Evolutionary conservation across 1,139 yeast species (phyloP).

Genomic region (Sugiyamaella xylanicola): DNA sequence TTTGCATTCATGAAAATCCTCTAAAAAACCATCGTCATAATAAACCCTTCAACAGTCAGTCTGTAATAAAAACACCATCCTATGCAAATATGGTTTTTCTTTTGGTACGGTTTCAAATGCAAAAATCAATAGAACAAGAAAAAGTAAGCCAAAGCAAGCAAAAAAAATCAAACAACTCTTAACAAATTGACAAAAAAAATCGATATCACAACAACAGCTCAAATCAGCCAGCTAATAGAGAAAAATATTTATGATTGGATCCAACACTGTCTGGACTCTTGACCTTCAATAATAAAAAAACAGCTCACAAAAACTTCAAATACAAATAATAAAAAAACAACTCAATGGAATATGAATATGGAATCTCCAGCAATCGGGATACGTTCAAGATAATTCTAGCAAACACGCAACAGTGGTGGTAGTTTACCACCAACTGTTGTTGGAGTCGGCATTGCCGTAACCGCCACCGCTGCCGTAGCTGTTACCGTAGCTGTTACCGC

Average conservation of each 20-base stretch:
- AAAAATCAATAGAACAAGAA: conserved; percentile 26
- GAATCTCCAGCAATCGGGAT: background rate
- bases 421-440: conserved; percentile 39
- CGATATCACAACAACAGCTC: conserved; percentile 15
- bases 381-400: background rate
- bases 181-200: conserved; percentile 5
- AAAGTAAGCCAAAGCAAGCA: conserved; percentile 24
- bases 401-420: background rate
- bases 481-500: conserved; percentile 39
- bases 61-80: conserved; percentile 4
- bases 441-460: conserved; percentile 31
- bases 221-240: conserved; percentile 14
- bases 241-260: conserved; percentile 10
- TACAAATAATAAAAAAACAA: conserved; percentile 7
- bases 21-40: conserved; percentile 9
- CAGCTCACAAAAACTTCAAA: conserved; percentile 10
- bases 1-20: conserved; percentile 15
- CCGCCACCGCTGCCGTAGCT: conserved; percentile 43
- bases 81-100: background rate
- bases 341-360: background rate
- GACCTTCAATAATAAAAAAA: background rate
- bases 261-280: background rate
- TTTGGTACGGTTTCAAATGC: conserved; percentile 4
- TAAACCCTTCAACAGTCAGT: background rate
- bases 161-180: conserved; percentile 14